These are phyloP conservation scores for Aspergillus candidus DNA, from an alignment of 2,329 filamentous ascomycete species.

Conservation along the genomic window DNA sequence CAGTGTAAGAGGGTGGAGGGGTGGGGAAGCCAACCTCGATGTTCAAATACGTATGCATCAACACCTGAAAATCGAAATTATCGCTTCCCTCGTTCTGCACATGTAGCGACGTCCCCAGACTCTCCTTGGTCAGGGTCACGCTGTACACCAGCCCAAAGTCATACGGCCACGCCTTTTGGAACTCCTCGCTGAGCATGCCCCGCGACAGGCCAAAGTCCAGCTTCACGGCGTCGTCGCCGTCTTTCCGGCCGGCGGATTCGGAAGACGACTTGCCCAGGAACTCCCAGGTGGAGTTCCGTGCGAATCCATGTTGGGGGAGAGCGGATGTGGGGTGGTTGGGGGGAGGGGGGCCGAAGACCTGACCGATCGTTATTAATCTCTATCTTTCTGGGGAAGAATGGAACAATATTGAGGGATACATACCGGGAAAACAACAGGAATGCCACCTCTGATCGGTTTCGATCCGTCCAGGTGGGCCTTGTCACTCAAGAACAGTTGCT, in stretches of 20 bases:
- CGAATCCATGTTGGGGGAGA: constrained; percentile 92
- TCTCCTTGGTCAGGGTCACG: constrained; percentile 71
- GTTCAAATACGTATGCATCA: constrained; percentile 86
- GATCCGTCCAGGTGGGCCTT: constrained; percentile 74
- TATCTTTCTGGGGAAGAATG: background rate
- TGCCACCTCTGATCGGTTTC: constrained; percentile 84
- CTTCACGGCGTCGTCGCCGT: constrained; percentile 67
- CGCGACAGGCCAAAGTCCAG: constrained; percentile 89
- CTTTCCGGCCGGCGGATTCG: constrained; percentile 31
- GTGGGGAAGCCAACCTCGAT: constrained; percentile 58
- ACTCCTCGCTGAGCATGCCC: constrained; percentile 61
- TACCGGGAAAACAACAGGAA: constrained; percentile 91
- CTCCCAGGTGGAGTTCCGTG: constrained; percentile 84
- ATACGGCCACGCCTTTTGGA: constrained; percentile 71
- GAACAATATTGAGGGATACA: constrained; percentile 24
- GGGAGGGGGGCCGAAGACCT: constrained; percentile 79
- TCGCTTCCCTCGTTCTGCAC: constrained; percentile 80
- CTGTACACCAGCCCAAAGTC: constrained; percentile 90
- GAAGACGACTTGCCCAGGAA: constrained; percentile 57
- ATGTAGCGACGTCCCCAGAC: constrained; percentile 72
- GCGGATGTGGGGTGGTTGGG: constrained; percentile 68
- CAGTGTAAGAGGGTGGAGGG: background rate
- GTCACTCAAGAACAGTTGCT: constrained; percentile 83
- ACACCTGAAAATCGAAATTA: constrained; percentile 82
- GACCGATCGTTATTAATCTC: constrained; percentile 11